A percentile compares a stretch with the other conserved stretches of the same genome.
These are phyloP conservation scores for Colletotrichum spinosum DNA, from an alignment of 2,329 filamentous ascomycete species.

Conservation along the genomic window DNA sequence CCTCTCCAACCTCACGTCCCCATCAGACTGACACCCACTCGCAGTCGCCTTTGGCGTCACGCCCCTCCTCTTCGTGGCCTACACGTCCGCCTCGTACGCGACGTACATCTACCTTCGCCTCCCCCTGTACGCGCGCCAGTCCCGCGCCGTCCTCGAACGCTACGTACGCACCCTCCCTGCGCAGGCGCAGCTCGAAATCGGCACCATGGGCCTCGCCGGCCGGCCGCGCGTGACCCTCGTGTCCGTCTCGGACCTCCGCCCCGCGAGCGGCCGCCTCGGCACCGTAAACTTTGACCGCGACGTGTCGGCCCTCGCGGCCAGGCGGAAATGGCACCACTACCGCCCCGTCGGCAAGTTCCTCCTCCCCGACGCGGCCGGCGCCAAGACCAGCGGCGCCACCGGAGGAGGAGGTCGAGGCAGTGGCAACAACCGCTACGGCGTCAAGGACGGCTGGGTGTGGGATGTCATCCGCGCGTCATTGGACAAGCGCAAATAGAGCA, in stretches of 20 bases:
- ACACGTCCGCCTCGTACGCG: conserved; percentile 77
- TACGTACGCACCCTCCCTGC: conserved; percentile 62
- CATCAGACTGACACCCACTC: conserved; percentile 44
- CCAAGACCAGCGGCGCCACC: conserved; percentile 43
- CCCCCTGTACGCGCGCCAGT: conserved; percentile 72
- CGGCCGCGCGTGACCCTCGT: conserved; percentile 63
- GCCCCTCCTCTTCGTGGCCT: conserved; percentile 73
- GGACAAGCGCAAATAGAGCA: conserved; percentile 37
- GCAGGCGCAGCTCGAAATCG: conserved; percentile 60
- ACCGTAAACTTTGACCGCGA: conserved; percentile 56
- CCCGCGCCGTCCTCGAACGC: conserved; percentile 65
- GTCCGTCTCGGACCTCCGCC: conserved; percentile 51
- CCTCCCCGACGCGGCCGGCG: conserved; percentile 43
- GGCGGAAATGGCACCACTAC: conserved; percentile 54
- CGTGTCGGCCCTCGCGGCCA: conserved; percentile 47
- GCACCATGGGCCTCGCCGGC: conserved; percentile 66
- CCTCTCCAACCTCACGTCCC: not conserved
- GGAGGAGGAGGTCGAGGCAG: conserved; percentile 27
- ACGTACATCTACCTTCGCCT: conserved; percentile 77
- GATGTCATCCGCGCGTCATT: conserved; percentile 50
- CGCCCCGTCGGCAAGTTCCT: conserved; percentile 53
- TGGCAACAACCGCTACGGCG: conserved; percentile 43
- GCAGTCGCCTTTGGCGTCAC: conserved; percentile 70
- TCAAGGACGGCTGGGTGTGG: conserved; percentile 56
- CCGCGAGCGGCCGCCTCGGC: conserved; percentile 47